Evolutionary conservation across 1,284 basidiomycete genomes (phyloP).

Genomic region (Ustilago shanxiensis): DNA sequence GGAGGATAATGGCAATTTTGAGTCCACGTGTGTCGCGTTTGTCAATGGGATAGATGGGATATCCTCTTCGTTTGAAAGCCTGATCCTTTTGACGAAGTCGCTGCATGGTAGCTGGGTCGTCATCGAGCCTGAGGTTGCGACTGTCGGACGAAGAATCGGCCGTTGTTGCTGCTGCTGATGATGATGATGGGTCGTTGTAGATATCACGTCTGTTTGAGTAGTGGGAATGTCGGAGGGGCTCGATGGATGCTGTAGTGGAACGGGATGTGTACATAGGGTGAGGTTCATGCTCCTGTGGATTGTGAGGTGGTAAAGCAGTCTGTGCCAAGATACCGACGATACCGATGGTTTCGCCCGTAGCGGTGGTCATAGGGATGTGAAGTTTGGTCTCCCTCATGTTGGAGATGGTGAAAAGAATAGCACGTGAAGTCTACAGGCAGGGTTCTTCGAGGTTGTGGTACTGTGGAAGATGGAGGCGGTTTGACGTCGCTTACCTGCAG

Average conservation of each 20-base stretch:
- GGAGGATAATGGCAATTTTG: conserved; percentile 58
- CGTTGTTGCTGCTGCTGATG: not conserved
- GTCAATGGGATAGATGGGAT: conserved; percentile 37
- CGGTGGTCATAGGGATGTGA: conserved; percentile 47
- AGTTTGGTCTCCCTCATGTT: conserved; percentile 55
- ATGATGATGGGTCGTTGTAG: conserved; percentile 22
- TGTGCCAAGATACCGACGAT: conserved; percentile 56
- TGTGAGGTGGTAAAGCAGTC: conserved; percentile 30
- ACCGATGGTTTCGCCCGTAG: conserved; percentile 34
- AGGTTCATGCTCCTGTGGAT: conserved; percentile 39
- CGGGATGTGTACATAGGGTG: conserved; percentile 35
- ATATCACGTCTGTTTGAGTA: conserved; percentile 19
- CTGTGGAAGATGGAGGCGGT: not conserved
- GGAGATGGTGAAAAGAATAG: not conserved
- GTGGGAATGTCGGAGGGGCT: conserved; percentile 4
- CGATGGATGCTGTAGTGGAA: conserved; percentile 28
- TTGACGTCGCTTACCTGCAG: too few species aligned
- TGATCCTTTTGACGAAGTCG: conserved; percentile 26
- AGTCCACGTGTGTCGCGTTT: conserved; percentile 35
- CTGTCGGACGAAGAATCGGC: not conserved
- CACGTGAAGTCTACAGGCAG: not conserved
- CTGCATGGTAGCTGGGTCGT: conserved; percentile 33
- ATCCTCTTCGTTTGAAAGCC: conserved; percentile 31
- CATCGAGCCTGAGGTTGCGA: conserved; percentile 12
- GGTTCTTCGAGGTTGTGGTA: not conserved